Conservation (phyloP, 1,284 basidiomycete genomes). For the Microbotryomycetes sp. region DNA sequence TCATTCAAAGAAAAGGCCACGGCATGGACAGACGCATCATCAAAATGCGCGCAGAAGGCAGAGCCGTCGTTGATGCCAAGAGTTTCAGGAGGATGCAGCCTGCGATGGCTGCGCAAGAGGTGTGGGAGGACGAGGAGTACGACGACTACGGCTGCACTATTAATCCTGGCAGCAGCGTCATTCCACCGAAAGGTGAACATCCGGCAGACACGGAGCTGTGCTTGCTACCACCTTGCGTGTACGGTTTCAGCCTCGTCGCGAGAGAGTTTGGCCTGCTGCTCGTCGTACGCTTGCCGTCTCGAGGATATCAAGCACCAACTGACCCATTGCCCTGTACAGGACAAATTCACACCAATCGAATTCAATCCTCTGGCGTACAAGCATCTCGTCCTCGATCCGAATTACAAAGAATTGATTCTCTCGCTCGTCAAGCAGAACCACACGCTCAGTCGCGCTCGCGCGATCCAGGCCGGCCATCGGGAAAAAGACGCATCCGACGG, state of each 20-base stretch:
- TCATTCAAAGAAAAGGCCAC: slow-evolving; percentile 41
- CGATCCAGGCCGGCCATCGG: not conserved
- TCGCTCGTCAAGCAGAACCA: slow-evolving; percentile 17
- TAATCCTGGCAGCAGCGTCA: not conserved
- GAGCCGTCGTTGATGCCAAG: slow-evolving; percentile 55
- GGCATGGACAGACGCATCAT: slow-evolving; percentile 45
- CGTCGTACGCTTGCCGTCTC: not conserved
- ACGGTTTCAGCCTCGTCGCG: slow-evolving; percentile 51
- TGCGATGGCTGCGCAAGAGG: slow-evolving; percentile 45
- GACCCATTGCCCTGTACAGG: slow-evolving; percentile 48
- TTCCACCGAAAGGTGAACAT: slow-evolving; percentile 29
- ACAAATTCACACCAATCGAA: slow-evolving; percentile 47
- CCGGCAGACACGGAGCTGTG: slow-evolving; percentile 30
- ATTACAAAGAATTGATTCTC: slow-evolving; percentile 15
- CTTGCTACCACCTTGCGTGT: slow-evolving; percentile 52
- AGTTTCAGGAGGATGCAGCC: slow-evolving; percentile 49
- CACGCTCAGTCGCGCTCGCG: not conserved
- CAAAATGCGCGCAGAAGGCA: slow-evolving; percentile 23
- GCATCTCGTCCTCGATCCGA: slow-evolving; percentile 48
- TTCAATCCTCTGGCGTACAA: slow-evolving; percentile 55
- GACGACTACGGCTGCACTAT: slow-evolving; percentile 4
- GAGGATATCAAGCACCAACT: slow-evolving; percentile 39
- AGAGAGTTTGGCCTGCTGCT: slow-evolving; percentile 52
- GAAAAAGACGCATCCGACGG: not conserved
- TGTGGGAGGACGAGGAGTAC: slow-evolving; percentile 12